Evolutionary conservation across 257 asterid genomes (phyloP).

Genomic region (Marsdenia floribunda): DNA sequence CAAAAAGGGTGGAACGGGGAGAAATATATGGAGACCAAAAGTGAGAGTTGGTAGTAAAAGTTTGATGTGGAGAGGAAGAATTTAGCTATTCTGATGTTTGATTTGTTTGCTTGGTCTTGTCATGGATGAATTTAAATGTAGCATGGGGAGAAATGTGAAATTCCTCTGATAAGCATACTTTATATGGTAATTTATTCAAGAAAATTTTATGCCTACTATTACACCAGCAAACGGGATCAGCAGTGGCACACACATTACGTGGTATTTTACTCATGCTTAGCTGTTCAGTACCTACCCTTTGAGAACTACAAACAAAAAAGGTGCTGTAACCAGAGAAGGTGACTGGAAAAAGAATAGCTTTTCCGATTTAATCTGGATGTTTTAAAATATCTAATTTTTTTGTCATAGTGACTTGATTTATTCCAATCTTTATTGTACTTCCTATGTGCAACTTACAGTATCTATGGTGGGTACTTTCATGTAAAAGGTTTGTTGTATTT

Average conservation of each 20-base stretch:
- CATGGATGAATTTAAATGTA: neutral
- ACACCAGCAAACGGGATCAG: neutral
- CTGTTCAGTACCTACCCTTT: neutral
- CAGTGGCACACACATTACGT: neutral
- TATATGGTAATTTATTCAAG: neutral
- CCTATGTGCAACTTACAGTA: neutral
- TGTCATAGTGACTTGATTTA: neutral
- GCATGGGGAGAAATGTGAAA: neutral
- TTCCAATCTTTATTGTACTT: neutral
- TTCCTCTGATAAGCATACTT: neutral
- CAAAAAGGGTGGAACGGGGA: neutral
- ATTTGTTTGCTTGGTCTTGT: neutral
- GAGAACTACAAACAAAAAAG: neutral
- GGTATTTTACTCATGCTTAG: neutral
- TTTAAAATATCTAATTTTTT: too few species aligned
- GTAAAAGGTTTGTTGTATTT: neutral
- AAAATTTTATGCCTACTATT: neutral
- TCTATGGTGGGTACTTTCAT: too few species aligned
- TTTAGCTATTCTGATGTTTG: neutral
- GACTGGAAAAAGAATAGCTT: neutral
- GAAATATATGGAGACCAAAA: neutral
- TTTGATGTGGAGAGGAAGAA: neutral
- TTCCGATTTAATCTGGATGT: neutral
- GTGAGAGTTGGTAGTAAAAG: neutral
- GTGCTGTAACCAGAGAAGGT: neutral